Evolutionary conservation across 345 rosid genomes (phyloP).

Genomic region (Psidium guajava): DNA sequence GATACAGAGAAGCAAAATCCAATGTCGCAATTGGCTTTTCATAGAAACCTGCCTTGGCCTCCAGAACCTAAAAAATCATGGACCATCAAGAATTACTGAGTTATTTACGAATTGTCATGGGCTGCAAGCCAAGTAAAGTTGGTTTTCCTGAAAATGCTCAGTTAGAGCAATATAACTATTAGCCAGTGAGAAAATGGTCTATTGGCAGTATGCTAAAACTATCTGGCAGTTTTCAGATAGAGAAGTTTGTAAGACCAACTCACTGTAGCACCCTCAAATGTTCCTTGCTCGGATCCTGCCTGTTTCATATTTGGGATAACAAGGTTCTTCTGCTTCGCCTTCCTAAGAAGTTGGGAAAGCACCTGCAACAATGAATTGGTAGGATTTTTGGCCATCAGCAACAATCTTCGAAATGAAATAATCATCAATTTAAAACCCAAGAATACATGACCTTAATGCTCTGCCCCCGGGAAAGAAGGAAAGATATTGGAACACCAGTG

Average conservation of each 20-base stretch:
- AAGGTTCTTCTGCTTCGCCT: conserved; percentile 75
- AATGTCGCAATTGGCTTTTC: conserved; percentile 93
- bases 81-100: background rate
- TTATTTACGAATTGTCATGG: background rate
- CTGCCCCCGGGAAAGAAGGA: conserved; percentile 97
- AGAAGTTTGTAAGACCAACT: conserved; percentile 21
- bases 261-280: conserved; percentile 97
- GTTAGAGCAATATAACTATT: background rate
- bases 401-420: background rate
- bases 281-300: conserved; percentile 88
- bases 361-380: conserved; percentile 35
- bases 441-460: conserved; percentile 50
- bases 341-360: conserved; percentile 94
- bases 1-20: conserved; percentile 96
- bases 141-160: background rate
- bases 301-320: conserved; percentile 87
- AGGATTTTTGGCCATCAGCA: background rate
- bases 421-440: background rate
- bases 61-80: conserved; percentile 55
- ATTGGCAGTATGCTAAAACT: background rate
- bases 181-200: background rate
- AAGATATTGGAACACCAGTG: conserved; percentile 95
- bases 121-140: background rate
- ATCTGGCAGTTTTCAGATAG: background rate
- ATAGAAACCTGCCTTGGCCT: conserved; percentile 84